A percentile compares a stretch with the other conserved stretches of the same genome.
Evolutionary conservation across 1,139 yeast genomes (phyloP).

Genomic region (Debaryomyces fabryi): DNA sequence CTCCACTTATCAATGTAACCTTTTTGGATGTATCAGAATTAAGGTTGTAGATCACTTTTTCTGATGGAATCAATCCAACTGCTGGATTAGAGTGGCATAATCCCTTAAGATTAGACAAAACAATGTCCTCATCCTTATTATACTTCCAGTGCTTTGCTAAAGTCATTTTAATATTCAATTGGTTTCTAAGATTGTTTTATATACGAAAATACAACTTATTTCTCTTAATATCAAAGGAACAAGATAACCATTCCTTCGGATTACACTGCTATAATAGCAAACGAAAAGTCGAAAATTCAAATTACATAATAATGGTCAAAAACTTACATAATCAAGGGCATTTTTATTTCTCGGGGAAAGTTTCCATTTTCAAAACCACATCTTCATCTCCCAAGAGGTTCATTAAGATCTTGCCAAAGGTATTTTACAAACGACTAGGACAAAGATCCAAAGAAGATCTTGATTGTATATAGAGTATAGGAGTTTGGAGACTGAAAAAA

Average conservation of each 20-base stretch:
- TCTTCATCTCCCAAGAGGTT: not conserved
- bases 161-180: constrained; percentile 11
- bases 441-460: not conserved
- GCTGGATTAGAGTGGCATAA: constrained; percentile 70
- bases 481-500: not conserved
- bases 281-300: not conserved
- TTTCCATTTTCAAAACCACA: constrained; percentile 3
- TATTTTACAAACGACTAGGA: not conserved
- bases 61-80: constrained; percentile 62
- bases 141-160: constrained; percentile 56
- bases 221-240: not conserved
- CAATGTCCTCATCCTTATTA: constrained; percentile 54
- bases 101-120: constrained; percentile 65
- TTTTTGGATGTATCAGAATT: constrained; percentile 43
- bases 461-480: not conserved
- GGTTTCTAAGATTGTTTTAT: not conserved
- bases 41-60: constrained; percentile 63
- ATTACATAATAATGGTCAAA: constrained; percentile 1
- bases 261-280: not conserved
- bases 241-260: no score
- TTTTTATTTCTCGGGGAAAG: constrained; percentile 1
- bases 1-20: constrained; percentile 81
- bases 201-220: not conserved
- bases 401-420: not conserved
- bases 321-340: not conserved